Evolutionary conservation across 495 filamentous ascomycete species (phyloP).

Genomic region (Poronia punctata): DNA sequence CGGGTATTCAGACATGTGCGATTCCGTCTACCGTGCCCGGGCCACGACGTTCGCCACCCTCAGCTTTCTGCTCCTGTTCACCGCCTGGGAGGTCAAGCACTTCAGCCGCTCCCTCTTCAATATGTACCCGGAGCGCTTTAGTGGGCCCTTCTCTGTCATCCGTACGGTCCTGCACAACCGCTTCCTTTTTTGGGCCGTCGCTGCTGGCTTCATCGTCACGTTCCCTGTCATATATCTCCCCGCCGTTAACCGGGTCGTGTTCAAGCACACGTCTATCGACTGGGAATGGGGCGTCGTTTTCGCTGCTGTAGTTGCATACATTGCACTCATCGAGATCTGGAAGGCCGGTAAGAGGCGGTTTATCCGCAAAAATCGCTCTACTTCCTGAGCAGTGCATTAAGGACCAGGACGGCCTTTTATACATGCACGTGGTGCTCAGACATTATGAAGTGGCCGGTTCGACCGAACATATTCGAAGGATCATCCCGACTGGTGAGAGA

Average conservation of each 20-base stretch:
- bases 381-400: not conserved
- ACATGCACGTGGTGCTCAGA: too few species aligned
- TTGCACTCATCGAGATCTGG: slow-evolving; percentile 46
- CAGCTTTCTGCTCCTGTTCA: slow-evolving; percentile 49
- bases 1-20: slow-evolving; percentile 35
- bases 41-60: slow-evolving; percentile 64
- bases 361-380: not conserved
- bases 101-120: slow-evolving; percentile 48
- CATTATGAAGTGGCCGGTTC: too few species aligned
- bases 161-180: slow-evolving; percentile 48
- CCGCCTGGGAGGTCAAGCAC: slow-evolving; percentile 54
- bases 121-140: slow-evolving; percentile 39
- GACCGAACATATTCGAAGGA: too few species aligned
- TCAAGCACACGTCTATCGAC: slow-evolving; percentile 50
- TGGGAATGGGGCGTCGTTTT: slow-evolving; percentile 54
- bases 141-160: slow-evolving; percentile 36
- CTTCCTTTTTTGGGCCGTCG: slow-evolving; percentile 51
- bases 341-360: slow-evolving; percentile 41
- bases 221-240: slow-evolving; percentile 54
- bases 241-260: slow-evolving; percentile 45
- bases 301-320: slow-evolving; percentile 38
- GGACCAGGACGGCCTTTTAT: not conserved
- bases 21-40: slow-evolving; percentile 54
- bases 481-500: too few species aligned
- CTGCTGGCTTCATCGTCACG: slow-evolving; percentile 49